Evolutionary conservation across 352 stramenopile genomes (phyloP).

Genomic region (Phytophthora meadii): DNA sequence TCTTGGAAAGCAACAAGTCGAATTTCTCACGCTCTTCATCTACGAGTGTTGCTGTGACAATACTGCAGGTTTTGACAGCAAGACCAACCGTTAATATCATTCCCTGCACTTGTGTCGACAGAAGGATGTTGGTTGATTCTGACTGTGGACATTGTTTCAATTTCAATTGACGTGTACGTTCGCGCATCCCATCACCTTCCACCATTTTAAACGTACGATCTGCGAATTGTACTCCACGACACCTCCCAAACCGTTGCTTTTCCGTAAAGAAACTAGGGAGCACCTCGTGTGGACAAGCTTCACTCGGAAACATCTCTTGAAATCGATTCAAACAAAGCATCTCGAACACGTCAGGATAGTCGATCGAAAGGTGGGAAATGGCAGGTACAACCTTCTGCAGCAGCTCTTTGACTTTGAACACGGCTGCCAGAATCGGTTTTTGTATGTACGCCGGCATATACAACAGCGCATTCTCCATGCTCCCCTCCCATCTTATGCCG

Average conservation of each 20-base stretch:
- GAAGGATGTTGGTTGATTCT: background rate
- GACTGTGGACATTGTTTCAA: background rate
- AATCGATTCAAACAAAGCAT: too few species aligned
- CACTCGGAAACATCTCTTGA: too few species aligned
- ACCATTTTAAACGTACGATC: background rate
- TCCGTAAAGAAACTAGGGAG: background rate
- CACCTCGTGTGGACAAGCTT: background rate
- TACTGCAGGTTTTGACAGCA: too few species aligned
- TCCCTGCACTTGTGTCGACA: too few species aligned
- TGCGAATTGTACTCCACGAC: background rate
- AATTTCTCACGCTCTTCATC: background rate
- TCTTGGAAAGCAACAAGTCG: background rate
- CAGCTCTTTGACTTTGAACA: background rate
- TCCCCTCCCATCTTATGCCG: background rate
- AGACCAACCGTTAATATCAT: too few species aligned
- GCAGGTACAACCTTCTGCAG: background rate
- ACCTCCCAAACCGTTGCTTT: background rate
- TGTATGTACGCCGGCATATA: background rate
- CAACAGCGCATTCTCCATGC: background rate
- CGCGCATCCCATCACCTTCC: background rate
- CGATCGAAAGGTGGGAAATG: background rate
- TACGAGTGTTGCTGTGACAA: too few species aligned
- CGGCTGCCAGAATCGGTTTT: background rate
- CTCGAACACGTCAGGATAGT: background rate
- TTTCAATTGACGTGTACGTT: background rate